Base-by-base conservation (phyloP, 352 stramenopile species). In the Globisporangium nagaii region DNA sequence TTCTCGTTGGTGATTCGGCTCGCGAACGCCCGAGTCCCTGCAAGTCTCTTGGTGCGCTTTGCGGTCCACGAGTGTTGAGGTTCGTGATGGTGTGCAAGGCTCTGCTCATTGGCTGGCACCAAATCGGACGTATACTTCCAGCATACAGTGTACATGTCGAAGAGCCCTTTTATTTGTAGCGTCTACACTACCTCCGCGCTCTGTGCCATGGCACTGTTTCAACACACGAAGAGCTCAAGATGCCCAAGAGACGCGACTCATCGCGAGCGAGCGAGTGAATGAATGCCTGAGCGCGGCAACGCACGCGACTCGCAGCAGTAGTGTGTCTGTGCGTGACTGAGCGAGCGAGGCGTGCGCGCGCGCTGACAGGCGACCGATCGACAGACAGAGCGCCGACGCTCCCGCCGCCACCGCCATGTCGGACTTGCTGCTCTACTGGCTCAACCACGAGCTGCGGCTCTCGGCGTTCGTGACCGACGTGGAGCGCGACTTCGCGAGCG, bases 391-490 rank as follows among this genome's bases (percentile, higher is more conserved):
- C n/a, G n/a, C n/a, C n/a, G n/a, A n/a, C n/a, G n/a, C n/a, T 6
- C 4, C 3, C 22, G 20, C 22, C 9, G 22, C 28, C 20, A 4
- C 37, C 19, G 19, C 28, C 37, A 93, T 93, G 83, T 78, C 83
- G 58, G 71, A 87, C 2, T 65, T 93, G 48, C 70, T 95, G 41
- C 58, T 92, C 28, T 61, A 71, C 25, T 95, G 86, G 86, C 59
- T 95, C 58, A 93, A 94, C 65, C 69, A 91, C 53, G 82, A 94
- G 34, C 61, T 93, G 56, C 66, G 77, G 57, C 79, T 96, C 44
- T 90, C 79, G 36, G 60, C 56, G 24, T 58, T 63, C 60, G 70
- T 91, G 46, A 79, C 68, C 7, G 43, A 91, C 55, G 51, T 95
- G 32, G 86, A 93, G 44, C 40, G 47, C 27, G 80, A 90, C 57